Percentiles rank a stretch among this genome's conserved stretches.
Evolutionary conservation across 306 rosid genomes (phyloP).

Genomic region (Acmispon strigosus): DNA sequence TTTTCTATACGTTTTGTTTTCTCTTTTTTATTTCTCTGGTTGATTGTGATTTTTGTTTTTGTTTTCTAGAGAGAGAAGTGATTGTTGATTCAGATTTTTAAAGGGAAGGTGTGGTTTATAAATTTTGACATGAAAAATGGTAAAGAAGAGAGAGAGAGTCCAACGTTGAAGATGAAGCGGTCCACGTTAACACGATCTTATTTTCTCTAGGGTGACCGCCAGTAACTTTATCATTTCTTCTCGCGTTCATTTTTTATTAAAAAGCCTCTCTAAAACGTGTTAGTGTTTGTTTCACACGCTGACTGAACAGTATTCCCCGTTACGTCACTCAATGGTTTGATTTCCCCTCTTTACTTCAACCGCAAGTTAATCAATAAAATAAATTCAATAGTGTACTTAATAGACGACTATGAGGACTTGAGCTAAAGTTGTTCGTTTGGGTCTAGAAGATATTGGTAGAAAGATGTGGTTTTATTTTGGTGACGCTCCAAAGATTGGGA

Average conservation of each 20-base stretch:
- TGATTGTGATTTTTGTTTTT: neutral
- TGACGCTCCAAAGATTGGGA: too few relatives aligned
- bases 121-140: neutral
- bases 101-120: slow-evolving; percentile 33
- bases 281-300: neutral
- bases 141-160: too few relatives aligned
- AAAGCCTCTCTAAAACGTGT: neutral
- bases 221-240: neutral
- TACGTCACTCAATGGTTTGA: slow-evolving; percentile 9
- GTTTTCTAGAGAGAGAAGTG: neutral
- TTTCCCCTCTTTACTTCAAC: too few relatives aligned
- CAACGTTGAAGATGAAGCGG: neutral
- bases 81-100: slow-evolving; percentile 1
- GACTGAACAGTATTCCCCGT: neutral
- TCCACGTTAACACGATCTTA: neutral
- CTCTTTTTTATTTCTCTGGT: neutral
- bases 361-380: too few relatives aligned
- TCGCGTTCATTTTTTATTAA: neutral
- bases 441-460: too few relatives aligned
- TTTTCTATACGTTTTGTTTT: slow-evolving; percentile 6
- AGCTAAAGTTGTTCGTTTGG: too few relatives aligned
- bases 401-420: too few relatives aligned
- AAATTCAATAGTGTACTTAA: too few relatives aligned
- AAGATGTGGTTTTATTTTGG: too few relatives aligned
- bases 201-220: neutral